Base-by-base conservation (phyloP, 164 flowering plant species). In the Vitis labrusca region DNA sequence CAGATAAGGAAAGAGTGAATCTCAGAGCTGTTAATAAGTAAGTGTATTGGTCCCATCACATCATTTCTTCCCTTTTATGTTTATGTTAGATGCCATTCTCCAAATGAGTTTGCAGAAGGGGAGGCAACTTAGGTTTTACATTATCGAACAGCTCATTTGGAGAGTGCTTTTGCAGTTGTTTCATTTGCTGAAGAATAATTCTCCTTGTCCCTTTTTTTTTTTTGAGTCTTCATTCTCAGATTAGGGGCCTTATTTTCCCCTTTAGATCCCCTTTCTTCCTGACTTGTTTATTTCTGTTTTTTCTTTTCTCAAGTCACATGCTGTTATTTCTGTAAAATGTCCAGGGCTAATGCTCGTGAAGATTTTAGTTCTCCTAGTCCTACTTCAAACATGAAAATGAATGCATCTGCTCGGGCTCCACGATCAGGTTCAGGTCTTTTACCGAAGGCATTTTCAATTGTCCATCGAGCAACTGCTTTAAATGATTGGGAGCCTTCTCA, bases 1-100 rank as follows among this genome's bases (percentile, higher is more conserved):
- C 83, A 19, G 97, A 94, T 17, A 94, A 88, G 73, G 97, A 94
- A 75, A 84, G 87, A 71, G 78, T 83, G 82, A 89, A 85, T 67
- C 67, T 83, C 67, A 89, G 86, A 78, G 78, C 85, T 65, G 72
- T 81, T 66, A 89, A 88, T 72, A 91, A 84, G 98, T 94, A 89
- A 60, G 91, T 14, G 51, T 13, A 12, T 53, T 8, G 8, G 11
- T 47, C 7, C 29, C 16, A 62, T 70, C 69, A 53, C n/a, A 29
- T 16, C 52, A 11, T n/a, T 10, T 50, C 4, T 58, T 13, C 58
- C 5, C 14, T 17, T 37, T 10, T 57, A 13, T 12, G 8, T 67
- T 57, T 30, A 64, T n/a, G 10, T 48, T 63, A 47, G 6, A 13
- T 13, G n/a, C 7, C 44, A 37, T 37, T 37, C 44, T 37, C 44